Evolutionary conservation across 108 stramenopile species (phyloP).

Genomic region (Fistulifera solaris): DNA sequence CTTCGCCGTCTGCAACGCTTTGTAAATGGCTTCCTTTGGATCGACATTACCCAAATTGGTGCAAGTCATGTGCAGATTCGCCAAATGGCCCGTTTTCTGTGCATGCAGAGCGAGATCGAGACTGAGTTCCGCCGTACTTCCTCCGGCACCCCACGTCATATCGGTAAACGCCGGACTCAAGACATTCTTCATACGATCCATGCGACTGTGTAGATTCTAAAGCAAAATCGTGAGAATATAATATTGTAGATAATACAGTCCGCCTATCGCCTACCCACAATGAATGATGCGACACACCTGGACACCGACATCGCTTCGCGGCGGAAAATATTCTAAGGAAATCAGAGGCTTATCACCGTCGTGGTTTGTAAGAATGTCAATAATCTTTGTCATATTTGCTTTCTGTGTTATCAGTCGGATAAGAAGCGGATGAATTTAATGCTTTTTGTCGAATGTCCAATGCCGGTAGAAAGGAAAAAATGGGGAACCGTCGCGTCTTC

Average conservation of each 20-base stretch:
- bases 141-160: conserved; percentile 99
- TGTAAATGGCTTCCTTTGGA: conserved; percentile 70
- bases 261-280: too few relatives aligned
- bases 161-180: conserved; percentile 91
- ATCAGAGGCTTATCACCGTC: conserved; percentile 54
- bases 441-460: too few relatives aligned
- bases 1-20: conserved; percentile 71
- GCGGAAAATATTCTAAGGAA: conserved; percentile 98
- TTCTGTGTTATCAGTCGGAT: too few relatives aligned
- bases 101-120: conserved; percentile 82
- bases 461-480: too few relatives aligned
- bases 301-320: conserved; percentile 91
- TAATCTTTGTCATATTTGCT: conserved; percentile 45
- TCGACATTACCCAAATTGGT: conserved; percentile 87
- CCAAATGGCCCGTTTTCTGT: conserved; percentile 79
- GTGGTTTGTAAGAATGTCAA: conserved; percentile 56
- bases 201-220: conserved; percentile 88
- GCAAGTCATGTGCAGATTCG: conserved; percentile 99
- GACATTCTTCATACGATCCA: conserved; percentile 83
- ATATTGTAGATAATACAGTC: too few relatives aligned
- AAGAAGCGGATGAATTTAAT: too few relatives aligned
- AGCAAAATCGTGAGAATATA: neutral
- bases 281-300: conserved; percentile 27
- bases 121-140: conserved; percentile 94
- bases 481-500: too few relatives aligned